Percentiles rank a stretch among this genome's conserved stretches.
Conservation (phyloP, 768 basidiomycete genomes). For the Boletus reticulatus region DNA sequence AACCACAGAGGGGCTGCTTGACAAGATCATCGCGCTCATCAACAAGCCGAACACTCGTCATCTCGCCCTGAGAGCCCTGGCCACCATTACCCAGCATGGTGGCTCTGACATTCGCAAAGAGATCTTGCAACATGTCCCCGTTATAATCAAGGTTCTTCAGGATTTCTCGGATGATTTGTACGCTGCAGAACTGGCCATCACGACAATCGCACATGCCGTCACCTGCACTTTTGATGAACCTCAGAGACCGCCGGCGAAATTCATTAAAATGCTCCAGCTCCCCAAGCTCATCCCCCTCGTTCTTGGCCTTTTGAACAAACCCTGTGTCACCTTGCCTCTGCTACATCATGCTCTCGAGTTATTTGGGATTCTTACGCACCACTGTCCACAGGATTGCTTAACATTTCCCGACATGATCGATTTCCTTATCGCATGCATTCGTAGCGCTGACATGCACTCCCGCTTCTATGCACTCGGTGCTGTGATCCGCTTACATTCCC, state of each 20-base stretch:
- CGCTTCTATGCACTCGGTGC: slow-evolving; percentile 52
- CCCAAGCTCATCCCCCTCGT: slow-evolving; percentile 41
- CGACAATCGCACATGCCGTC: slow-evolving; percentile 50
- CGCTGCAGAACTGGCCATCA: slow-evolving; percentile 47
- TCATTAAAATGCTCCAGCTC: slow-evolving; percentile 41
- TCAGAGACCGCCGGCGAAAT: slow-evolving; percentile 30
- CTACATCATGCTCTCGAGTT: slow-evolving; percentile 51
- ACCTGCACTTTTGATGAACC: slow-evolving; percentile 39
- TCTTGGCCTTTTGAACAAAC: slow-evolving; percentile 42
- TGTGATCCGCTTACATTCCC: slow-evolving; percentile 46
- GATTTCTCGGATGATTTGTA: slow-evolving; percentile 47
- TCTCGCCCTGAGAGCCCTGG: slow-evolving; percentile 51
- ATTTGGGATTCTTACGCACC: slow-evolving; percentile 39
- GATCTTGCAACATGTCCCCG: slow-evolving; percentile 41
- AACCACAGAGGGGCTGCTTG: slow-evolving; percentile 44
- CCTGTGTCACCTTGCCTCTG: slow-evolving; percentile 37
- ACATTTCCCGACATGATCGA: slow-evolving; percentile 41
- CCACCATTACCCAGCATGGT: slow-evolving; percentile 59
- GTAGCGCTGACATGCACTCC: slow-evolving; percentile 53
- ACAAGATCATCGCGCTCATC: slow-evolving; percentile 51
- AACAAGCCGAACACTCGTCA: slow-evolving; percentile 43
- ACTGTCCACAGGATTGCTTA: slow-evolving; percentile 43
- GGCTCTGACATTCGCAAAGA: slow-evolving; percentile 46
- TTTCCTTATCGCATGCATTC: slow-evolving; percentile 52
- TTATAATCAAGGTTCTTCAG: slow-evolving; percentile 45